Conservation (phyloP, 2,329 filamentous ascomycete species). For the Pseudogymnoascus sp. region DNA sequence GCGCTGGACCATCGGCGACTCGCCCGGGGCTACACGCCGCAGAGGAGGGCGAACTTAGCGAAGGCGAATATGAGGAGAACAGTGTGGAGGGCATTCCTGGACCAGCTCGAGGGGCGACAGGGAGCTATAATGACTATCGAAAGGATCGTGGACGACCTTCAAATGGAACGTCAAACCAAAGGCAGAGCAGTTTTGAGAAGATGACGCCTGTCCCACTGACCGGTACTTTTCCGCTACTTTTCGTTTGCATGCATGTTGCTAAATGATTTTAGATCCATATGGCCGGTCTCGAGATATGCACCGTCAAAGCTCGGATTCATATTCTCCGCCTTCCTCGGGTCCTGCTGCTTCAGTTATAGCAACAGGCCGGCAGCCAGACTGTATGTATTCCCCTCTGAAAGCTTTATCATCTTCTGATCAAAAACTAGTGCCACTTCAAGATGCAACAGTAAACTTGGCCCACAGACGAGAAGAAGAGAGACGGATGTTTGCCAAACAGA, state of each 20-base stretch:
- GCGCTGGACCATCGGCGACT: neutral
- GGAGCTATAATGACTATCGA: neutral
- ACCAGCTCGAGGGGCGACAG: neutral
- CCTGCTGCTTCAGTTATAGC: neutral
- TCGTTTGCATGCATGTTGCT: neutral
- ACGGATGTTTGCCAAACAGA: neutral
- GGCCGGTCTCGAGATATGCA: neutral
- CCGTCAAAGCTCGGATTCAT: slow-evolving; percentile 5
- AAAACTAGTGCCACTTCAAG: neutral
- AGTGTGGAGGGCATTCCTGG: neutral
- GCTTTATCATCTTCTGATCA: neutral
- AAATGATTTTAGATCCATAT: neutral
- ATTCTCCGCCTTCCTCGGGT: neutral
- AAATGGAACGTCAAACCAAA: neutral
- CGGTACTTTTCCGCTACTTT: neutral
- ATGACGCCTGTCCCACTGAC: neutral
- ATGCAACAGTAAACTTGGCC: neutral
- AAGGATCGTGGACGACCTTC: neutral
- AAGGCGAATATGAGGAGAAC: slow-evolving; percentile 54
- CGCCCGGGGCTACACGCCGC: slow-evolving; percentile 20
- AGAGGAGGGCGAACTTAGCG: slow-evolving; percentile 74
- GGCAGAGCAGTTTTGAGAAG: neutral
- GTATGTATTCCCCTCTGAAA: neutral
- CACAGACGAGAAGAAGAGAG: neutral
- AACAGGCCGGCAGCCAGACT: neutral